Conservation (phyloP, 1,284 basidiomycete species). For the Marasmius fiardii region DNA sequence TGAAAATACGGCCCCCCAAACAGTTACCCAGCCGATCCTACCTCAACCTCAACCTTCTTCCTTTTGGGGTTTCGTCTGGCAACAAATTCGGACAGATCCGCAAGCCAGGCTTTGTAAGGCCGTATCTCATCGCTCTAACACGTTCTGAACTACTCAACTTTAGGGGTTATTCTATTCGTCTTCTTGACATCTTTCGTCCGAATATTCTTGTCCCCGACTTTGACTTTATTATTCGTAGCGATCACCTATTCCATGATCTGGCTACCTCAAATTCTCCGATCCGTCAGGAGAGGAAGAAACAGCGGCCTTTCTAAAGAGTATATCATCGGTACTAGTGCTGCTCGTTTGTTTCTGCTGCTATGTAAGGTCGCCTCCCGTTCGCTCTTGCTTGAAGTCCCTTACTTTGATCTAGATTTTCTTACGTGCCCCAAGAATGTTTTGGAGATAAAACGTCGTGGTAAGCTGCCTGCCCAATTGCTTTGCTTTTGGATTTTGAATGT, state of each 20-base stretch:
- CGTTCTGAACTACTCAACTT: conserved; percentile 2
- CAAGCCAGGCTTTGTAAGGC: conserved; percentile 66
- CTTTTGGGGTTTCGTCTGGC: conserved; percentile 48
- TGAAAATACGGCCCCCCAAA: conserved; percentile 14
- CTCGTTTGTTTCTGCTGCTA: conserved; percentile 66
- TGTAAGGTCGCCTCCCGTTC: conserved; percentile 49
- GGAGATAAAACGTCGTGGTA: conserved; percentile 70
- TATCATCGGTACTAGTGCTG: conserved; percentile 74
- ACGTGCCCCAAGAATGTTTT: conserved; percentile 83
- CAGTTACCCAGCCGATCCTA: conserved; percentile 21
- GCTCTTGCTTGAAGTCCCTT: conserved; percentile 1
- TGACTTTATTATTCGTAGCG: conserved; percentile 71
- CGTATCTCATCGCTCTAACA: not conserved
- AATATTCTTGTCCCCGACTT: conserved; percentile 67
- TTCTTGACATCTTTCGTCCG: conserved; percentile 70
- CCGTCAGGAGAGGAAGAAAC: conserved; percentile 64
- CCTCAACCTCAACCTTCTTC: conserved; percentile 22
- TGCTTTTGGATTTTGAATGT: not conserved
- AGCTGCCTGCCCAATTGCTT: conserved; percentile 19
- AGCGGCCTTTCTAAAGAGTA: conserved; percentile 71
- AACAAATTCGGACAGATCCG: conserved; percentile 63
- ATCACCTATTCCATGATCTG: conserved; percentile 75
- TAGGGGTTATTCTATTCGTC: conserved; percentile 67
- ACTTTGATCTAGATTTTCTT: conserved; percentile 60
- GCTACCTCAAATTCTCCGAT: conserved; percentile 82